phyloP scores from a whole-genome alignment of 2,329 filamentous ascomycete genomes.

The Ophiosphaerella korrae region DNA sequence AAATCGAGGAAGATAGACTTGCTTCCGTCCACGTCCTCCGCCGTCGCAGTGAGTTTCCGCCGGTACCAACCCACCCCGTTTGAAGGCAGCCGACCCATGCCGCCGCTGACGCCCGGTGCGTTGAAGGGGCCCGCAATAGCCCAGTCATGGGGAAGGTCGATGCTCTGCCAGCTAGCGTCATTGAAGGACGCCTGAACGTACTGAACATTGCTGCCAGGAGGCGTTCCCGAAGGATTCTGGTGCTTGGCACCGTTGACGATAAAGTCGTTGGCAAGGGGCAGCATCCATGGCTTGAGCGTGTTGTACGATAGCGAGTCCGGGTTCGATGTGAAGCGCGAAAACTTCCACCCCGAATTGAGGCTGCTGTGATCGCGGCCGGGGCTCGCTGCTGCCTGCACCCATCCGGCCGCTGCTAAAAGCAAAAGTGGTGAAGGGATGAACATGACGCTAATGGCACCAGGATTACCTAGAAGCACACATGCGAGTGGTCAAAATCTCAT shows the following conservation, averaged over 20 bases:
- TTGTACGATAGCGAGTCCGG: constrained; percentile 47
- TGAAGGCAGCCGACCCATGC: constrained; percentile 54
- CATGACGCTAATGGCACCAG: too few species aligned
- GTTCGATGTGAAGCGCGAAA: constrained; percentile 44
- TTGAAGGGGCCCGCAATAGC: constrained; percentile 55
- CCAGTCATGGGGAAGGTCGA: constrained; percentile 58
- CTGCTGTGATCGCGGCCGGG: constrained; percentile 40
- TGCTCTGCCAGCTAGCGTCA: constrained; percentile 50
- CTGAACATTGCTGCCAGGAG: constrained; percentile 35
- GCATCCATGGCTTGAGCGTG: constrained; percentile 50
- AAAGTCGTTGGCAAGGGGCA: constrained; percentile 51
- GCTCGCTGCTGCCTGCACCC: constrained; percentile 2
- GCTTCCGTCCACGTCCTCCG: constrained; percentile 48
- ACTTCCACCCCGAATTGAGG: constrained; percentile 48
- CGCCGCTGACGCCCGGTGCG: constrained; percentile 42
- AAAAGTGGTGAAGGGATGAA: too few species aligned
- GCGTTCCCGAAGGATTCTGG: constrained; percentile 37
- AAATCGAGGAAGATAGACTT: constrained; percentile 55
- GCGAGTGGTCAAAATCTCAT: too few species aligned
- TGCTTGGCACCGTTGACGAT: constrained; percentile 43
- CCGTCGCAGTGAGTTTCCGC: constrained; percentile 41
- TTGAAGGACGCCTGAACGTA: constrained; percentile 46
- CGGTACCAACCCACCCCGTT: constrained; percentile 63
- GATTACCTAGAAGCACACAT: too few species aligned
- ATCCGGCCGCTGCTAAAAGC: too few species aligned